Evolutionary conservation across 139 green algal genomes (phyloP).

Genomic region (Axilococcus clingmanii): DNA sequence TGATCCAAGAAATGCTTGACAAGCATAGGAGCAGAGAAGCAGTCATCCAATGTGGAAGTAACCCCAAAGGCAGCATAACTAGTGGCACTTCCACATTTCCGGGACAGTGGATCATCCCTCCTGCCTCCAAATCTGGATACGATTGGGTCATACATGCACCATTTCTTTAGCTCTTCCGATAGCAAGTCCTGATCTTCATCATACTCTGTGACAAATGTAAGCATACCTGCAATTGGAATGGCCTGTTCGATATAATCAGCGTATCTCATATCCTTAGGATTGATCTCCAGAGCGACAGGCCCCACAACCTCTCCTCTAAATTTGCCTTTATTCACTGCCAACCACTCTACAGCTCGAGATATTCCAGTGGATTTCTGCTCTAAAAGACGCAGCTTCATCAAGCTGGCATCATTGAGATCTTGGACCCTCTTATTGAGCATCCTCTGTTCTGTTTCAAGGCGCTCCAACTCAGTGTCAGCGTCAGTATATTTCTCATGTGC

Average conservation of each 20-base stretch:
- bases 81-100: conserved; percentile 15
- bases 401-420: conserved; percentile 21
- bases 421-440: conserved; percentile 12
- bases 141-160: conserved; percentile 5
- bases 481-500: conserved; percentile 1
- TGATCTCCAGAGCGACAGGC: conserved; percentile 50
- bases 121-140: conserved; percentile 22
- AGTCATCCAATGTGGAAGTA: conserved; percentile 56
- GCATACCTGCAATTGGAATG: conserved; percentile 18
- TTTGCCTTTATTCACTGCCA: conserved; percentile 21
- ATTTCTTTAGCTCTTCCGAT: neutral
- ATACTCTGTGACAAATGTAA: conserved; percentile 33
- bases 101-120: conserved; percentile 10
- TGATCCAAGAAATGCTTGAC: conserved; percentile 56
- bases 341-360: conserved; percentile 17
- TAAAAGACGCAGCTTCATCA: conserved; percentile 29
- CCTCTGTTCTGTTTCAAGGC: neutral
- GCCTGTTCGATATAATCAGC: conserved; percentile 42
- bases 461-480: neutral
- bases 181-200: conserved; percentile 42
- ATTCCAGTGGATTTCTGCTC: conserved; percentile 13
- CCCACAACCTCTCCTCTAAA: conserved; percentile 51
- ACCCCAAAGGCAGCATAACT: conserved; percentile 43
- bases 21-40: conserved; percentile 56
- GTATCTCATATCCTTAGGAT: conserved; percentile 30